phyloP scores from a whole-genome alignment of 345 rosid genomes.

The Geranium brycei region DNA sequence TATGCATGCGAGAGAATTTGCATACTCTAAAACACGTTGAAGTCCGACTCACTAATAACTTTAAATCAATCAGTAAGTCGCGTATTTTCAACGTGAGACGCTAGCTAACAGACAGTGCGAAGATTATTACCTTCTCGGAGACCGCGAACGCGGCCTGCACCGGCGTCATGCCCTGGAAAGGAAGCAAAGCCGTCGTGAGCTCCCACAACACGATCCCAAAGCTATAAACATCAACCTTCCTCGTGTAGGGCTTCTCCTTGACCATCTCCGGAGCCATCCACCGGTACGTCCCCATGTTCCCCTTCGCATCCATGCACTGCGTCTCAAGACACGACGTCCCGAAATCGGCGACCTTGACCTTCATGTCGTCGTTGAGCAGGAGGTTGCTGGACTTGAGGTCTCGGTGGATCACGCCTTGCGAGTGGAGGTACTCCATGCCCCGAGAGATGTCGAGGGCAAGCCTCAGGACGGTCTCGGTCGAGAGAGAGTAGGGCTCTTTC shows the following conservation, averaged over 20 bases:
- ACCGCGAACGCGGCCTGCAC: slow-evolving; percentile 99
- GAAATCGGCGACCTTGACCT: slow-evolving; percentile 93
- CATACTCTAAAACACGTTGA: no score
- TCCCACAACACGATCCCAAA: slow-evolving; percentile 97
- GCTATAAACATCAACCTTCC: slow-evolving; percentile 95
- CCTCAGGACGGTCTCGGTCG: slow-evolving; percentile 74
- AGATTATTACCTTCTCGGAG: slow-evolving; percentile 68
- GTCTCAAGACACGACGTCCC: slow-evolving; percentile 95
- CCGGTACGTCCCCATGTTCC: slow-evolving; percentile 93
- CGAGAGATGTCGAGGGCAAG: slow-evolving; percentile 90
- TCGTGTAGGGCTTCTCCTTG: slow-evolving; percentile 78
- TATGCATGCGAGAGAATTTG: no score
- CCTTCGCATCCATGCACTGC: slow-evolving; percentile 75
- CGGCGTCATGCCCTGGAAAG: slow-evolving; percentile 99
- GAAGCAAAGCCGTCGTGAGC: slow-evolving; percentile 93
- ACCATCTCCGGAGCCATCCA: slow-evolving; percentile 99
- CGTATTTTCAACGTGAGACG: not conserved
- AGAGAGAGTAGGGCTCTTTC: slow-evolving; percentile 90
- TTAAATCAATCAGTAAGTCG: no score
- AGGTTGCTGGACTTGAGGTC: slow-evolving; percentile 90
- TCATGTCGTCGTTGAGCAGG: slow-evolving; percentile 87
- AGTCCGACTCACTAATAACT: no score
- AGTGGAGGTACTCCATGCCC: slow-evolving; percentile 99
- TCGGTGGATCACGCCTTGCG: slow-evolving; percentile 94
- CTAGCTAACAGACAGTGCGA: not conserved